Percentiles rank a stretch among this genome's conserved stretches.
These are phyloP conservation scores for Corchorus capsularis DNA, from an alignment of 345 rosid genomes.

Conservation along the genomic window DNA sequence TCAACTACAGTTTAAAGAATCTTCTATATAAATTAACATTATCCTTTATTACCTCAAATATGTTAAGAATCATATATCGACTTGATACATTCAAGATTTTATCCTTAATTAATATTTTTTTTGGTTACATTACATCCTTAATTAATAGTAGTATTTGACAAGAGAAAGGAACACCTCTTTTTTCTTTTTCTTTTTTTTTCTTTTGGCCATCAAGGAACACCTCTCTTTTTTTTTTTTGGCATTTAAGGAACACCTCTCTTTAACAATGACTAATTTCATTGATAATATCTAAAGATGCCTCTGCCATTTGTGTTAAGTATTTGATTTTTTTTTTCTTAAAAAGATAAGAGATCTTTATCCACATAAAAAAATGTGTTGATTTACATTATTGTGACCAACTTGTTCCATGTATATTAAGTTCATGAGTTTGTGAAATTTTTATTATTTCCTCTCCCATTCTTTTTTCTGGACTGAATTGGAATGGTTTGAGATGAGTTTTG, in stretches of 20 bases:
- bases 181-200: no score
- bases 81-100: no score
- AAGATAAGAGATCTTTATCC: slow-evolving; percentile 7
- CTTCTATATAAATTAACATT: neutral
- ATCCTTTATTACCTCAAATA: neutral
- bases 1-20: neutral
- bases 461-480: slow-evolving; percentile 16
- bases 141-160: no score
- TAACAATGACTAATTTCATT: neutral
- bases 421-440: neutral
- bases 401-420: neutral
- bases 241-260: no score
- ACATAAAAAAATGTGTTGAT: neutral
- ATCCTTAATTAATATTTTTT: no score
- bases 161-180: no score
- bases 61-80: no score
- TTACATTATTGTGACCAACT: neutral
- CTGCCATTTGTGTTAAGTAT: neutral
- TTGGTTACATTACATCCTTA: no score
- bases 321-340: no score
- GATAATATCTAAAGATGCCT: neutral
- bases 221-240: no score
- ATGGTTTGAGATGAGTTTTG: slow-evolving; percentile 25
- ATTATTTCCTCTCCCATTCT: neutral
- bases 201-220: no score